Conservation (phyloP, 176 grass and related monocot species). For the Triticum urartu region DNA sequence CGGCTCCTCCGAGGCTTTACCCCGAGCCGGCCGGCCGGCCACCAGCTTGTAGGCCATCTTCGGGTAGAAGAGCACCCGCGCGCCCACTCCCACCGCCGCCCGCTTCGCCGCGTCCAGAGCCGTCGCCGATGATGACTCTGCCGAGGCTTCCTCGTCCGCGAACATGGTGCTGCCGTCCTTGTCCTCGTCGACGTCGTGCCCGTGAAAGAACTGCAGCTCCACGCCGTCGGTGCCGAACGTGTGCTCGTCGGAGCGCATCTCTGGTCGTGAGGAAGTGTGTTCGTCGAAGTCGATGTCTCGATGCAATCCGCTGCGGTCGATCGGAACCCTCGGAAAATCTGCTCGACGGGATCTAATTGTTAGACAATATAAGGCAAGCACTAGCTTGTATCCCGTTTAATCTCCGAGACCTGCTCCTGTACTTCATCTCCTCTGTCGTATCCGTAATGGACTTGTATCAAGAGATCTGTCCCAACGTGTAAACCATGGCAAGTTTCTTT, state of each 20-base stretch:
- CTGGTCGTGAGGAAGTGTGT: background rate
- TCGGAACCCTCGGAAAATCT: background rate
- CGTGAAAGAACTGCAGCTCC: background rate
- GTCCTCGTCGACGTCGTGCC: no score
- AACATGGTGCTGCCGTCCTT: background rate
- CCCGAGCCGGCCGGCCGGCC: no score
- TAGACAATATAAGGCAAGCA: no score
- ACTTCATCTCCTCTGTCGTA: no score
- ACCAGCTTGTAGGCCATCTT: background rate
- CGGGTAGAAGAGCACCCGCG: background rate
- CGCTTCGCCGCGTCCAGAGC: background rate
- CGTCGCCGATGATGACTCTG: no score
- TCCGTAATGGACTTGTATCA: no score
- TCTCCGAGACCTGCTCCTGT: no score
- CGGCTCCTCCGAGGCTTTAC: background rate
- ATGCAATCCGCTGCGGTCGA: background rate
- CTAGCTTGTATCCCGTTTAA: no score
- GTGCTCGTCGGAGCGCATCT: background rate
- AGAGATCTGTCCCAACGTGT: no score
- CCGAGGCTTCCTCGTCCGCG: background rate
- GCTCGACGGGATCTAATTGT: no score
- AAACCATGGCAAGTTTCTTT: no score
- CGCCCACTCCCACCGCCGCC: constrained; percentile 14
- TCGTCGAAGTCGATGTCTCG: background rate
- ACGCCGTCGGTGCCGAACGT: background rate